phyloP scores from a whole-genome alignment of 148 eudicot genomes.

The Heliosperma pusillum region DNA sequence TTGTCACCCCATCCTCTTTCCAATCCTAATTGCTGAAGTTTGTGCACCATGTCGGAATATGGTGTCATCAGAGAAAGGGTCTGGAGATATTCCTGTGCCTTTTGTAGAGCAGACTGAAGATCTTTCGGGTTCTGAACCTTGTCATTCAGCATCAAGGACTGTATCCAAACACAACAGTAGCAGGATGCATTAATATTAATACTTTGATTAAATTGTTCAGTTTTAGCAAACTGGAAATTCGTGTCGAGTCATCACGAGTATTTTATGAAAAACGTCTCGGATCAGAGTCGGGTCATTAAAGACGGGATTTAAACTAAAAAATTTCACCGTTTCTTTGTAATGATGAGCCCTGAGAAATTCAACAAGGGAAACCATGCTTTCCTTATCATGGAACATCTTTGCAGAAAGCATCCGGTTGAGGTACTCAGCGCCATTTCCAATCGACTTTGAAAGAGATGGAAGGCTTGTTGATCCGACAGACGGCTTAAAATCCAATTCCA shows the following conservation, averaged over 20 bases:
- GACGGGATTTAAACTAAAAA: no score
- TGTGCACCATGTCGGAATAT: constrained; percentile 66
- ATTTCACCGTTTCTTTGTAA: constrained; percentile 80
- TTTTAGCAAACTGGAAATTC: no score
- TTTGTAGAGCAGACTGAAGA: constrained; percentile 62
- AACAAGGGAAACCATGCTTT: constrained; percentile 84
- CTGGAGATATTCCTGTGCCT: constrained; percentile 70
- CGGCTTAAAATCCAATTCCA: constrained; percentile 88
- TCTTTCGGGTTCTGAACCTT: constrained; percentile 60
- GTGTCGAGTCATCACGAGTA: no score
- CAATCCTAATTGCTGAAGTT: constrained; percentile 75
- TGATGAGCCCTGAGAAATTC: constrained; percentile 78
- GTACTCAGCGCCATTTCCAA: constrained; percentile 96
- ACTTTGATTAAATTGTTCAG: neutral
- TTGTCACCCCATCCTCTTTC: constrained; percentile 98
- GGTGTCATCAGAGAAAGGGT: constrained; percentile 58
- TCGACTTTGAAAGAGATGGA: constrained; percentile 86
- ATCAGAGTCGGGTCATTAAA: no score
- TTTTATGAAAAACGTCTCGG: no score
- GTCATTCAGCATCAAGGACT: constrained; percentile 92
- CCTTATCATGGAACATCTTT: constrained; percentile 96
- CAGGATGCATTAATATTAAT: neutral
- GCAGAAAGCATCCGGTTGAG: constrained; percentile 92
- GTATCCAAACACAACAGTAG: constrained; percentile 20
- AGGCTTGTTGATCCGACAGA: constrained; percentile 63